phyloP scores from a whole-genome alignment of 140 eudicot species.

The Senecio squalidus region DNA sequence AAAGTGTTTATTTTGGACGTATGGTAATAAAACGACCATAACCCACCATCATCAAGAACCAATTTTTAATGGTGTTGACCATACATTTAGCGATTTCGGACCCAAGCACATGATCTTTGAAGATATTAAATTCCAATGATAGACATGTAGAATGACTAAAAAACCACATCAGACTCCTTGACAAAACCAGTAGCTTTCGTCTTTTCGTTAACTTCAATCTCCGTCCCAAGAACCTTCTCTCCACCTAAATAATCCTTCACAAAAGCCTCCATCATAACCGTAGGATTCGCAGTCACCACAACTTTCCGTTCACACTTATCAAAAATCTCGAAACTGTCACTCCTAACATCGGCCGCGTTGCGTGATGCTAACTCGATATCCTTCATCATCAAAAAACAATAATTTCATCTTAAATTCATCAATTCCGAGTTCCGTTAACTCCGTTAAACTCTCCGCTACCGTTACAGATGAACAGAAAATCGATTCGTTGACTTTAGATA shows the following conservation, averaged over 20 bases:
- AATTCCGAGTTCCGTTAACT: no score
- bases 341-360: constrained; percentile 52
- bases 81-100: no score
- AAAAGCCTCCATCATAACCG: constrained; percentile 86
- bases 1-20: no score
- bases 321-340: constrained; percentile 70
- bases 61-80: no score
- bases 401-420: constrained; percentile 6
- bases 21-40: no score
- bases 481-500: constrained; percentile 60
- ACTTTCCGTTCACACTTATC: constrained; percentile 68
- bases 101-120: no score
- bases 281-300: constrained; percentile 92
- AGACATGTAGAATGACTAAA: no score
- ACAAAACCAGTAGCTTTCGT: constrained; percentile 90
- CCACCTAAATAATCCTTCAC: constrained; percentile 88
- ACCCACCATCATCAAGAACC: no score
- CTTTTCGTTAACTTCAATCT: constrained; percentile 84
- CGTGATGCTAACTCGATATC: constrained; percentile 45
- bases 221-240: constrained; percentile 58
- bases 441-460: no score
- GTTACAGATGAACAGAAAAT: constrained; percentile 62
- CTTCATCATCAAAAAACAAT: constrained; percentile 13
- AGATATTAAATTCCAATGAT: no score
- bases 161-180: constrained; percentile 74